Evolutionary conservation across 306 rosid species (phyloP).

Genomic region (Prunus mume): DNA sequence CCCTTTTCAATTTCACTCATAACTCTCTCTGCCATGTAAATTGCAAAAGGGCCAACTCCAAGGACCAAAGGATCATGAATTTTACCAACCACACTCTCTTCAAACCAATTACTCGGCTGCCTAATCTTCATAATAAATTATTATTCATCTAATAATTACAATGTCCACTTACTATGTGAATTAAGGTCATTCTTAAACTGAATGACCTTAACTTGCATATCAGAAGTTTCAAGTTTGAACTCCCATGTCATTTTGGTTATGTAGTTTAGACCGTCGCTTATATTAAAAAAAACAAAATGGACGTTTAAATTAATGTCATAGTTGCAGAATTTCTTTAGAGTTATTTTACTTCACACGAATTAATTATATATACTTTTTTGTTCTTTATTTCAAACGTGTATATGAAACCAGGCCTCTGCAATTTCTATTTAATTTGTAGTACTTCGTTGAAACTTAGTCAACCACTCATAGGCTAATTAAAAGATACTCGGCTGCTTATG

Average conservation of each 20-base stretch:
- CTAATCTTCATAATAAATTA: background rate
- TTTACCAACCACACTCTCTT: slow-evolving; percentile 11
- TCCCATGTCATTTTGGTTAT: fast-evolving
- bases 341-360: too few relatives aligned
- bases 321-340: too few relatives aligned
- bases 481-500: too few relatives aligned
- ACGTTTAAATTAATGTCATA: background rate
- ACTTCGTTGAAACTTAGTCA: background rate
- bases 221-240: too few relatives aligned
- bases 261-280: background rate
- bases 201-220: too few relatives aligned
- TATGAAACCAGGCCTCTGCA: too few relatives aligned
- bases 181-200: background rate
- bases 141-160: background rate
- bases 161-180: background rate
- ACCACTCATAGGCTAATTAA: background rate
- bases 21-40: background rate
- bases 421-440: background rate
- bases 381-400: too few relatives aligned
- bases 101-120: background rate
- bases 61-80: background rate
- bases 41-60: slow-evolving; percentile 7
- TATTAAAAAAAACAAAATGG: too few relatives aligned
- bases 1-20: background rate
- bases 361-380: too few relatives aligned